Evolutionary conservation across 768 basidiomycete genomes (phyloP).

Genomic region (Russula brevipes): DNA sequence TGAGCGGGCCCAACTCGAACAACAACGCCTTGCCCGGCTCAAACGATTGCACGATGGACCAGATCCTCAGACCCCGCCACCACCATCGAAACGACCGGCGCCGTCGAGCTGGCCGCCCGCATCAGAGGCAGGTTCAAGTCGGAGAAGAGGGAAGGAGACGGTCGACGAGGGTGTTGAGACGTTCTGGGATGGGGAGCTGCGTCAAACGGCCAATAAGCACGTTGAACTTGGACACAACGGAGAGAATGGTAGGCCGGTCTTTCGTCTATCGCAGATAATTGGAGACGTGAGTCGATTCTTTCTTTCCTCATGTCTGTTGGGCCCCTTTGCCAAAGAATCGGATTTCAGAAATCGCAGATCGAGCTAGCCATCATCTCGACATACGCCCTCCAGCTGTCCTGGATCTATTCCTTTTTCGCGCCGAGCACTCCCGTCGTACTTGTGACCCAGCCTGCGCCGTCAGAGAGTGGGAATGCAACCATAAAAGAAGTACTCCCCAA

Average conservation of each 20-base stretch:
- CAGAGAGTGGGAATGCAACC: constrained; percentile 43
- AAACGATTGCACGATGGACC: constrained; percentile 45
- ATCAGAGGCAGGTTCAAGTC: background rate
- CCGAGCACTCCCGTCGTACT: constrained; percentile 70
- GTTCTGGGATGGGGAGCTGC: constrained; percentile 72
- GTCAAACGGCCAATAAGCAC: constrained; percentile 66
- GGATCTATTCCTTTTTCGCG: constrained; percentile 74
- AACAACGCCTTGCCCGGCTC: constrained; percentile 67
- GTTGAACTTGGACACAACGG: constrained; percentile 46
- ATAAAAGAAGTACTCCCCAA: constrained; percentile 43
- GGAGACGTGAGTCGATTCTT: constrained; percentile 51
- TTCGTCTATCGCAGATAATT: constrained; percentile 65
- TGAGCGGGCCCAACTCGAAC: constrained; percentile 75
- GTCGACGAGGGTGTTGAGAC: constrained; percentile 27
- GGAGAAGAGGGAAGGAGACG: constrained; percentile 1
- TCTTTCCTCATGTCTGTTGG: background rate
- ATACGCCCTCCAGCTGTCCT: constrained; percentile 61
- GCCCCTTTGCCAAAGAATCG: constrained; percentile 13
- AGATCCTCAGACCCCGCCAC: constrained; percentile 27
- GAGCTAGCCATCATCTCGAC: constrained; percentile 74
- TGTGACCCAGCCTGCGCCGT: constrained; percentile 57
- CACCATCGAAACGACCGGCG: constrained; percentile 25
- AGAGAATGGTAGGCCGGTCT: constrained; percentile 53
- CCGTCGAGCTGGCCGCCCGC: constrained; percentile 12
- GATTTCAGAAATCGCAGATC: constrained; percentile 57